Base-by-base conservation (phyloP, 163 green algal species). In the Trebouxiophyceae sp. region DNA sequence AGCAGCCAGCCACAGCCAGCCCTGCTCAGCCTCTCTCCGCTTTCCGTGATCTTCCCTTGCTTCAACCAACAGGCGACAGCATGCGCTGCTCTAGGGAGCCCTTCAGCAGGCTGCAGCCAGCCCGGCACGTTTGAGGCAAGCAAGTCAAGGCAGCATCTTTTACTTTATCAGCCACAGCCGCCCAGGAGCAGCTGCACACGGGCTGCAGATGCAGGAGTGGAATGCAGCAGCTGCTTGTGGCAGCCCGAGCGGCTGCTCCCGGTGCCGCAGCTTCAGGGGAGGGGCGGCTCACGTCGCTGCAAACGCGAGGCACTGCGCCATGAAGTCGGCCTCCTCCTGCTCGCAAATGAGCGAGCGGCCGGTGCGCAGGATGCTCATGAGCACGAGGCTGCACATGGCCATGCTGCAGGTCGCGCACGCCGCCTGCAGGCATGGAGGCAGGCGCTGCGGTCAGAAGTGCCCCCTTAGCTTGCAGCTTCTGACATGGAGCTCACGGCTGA, bases 311-410 rank as follows among this genome's bases (percentile, higher is more conserved):
- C 60, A 72, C 24, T 63, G 39, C 45, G 60, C 70, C 62, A 95
- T 86, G 75, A 90, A 95, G 47, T 92, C 75, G 22, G 88, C 82
- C 72, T 95, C 86, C 60, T 91, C 81, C 34, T 81, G 75, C 58
- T 93, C 83, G 16, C 45, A 75, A 33, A 92, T 84, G 55, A 88
- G 91, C 46, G 63, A 71, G 66, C 84, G 79, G 28, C 82, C 84
- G 5, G 77, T 84, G 31, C 84, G 84, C 44, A 93, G 65, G 47
- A 93, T 87, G 70, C 68, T 84, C 3, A 79, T 77, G 6, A 89
- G 76, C 72, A 95, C 87, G 45, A 95, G 72, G 3, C 69, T 81
- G 65, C 77, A 87, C 44, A 80, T 77, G 46, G 91, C 80, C 63
- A 92, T 84, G 34, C 74, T 69, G 24, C 81, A 80, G 7, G 78